Percentiles rank a stretch among this genome's conserved stretches.
These are phyloP conservation scores for Botrytis deweyae DNA, from an alignment of 2,329 filamentous ascomycete genomes.

Conservation along the genomic window DNA sequence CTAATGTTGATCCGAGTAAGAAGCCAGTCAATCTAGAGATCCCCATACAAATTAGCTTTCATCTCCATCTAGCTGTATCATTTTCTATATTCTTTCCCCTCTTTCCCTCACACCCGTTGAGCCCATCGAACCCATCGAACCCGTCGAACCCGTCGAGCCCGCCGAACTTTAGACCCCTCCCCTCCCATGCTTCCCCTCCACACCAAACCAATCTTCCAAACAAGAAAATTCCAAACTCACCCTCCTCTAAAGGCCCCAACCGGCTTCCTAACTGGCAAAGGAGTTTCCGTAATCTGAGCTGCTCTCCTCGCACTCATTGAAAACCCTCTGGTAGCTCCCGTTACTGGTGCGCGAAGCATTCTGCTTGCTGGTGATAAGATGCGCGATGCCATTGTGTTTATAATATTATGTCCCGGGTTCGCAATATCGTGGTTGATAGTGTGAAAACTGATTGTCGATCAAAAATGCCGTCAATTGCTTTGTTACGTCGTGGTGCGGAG, in stretches of 20 bases:
- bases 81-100: background rate
- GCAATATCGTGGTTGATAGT: background rate
- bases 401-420: background rate
- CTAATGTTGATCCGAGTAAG: conserved; percentile 76
- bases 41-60: background rate
- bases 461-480: background rate
- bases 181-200: background rate
- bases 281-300: conserved; percentile 21
- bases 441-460: background rate
- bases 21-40: conserved; percentile 78
- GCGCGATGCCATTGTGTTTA: conserved; percentile 45
- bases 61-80: background rate
- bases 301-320: background rate
- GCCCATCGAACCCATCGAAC: too few species aligned
- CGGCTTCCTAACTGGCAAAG: conserved; percentile 59
- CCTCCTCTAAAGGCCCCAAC: conserved; percentile 71
- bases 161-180: background rate
- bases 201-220: background rate
- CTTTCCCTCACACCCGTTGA: background rate
- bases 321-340: background rate
- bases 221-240: conserved; percentile 47
- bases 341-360: conserved; percentile 31
- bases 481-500: conserved; percentile 6
- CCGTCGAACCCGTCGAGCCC: background rate
- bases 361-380: conserved; percentile 44